These are phyloP conservation scores for Zalerion maritima DNA, from an alignment of 495 filamentous ascomycete genomes.

Conservation along the genomic window DNA sequence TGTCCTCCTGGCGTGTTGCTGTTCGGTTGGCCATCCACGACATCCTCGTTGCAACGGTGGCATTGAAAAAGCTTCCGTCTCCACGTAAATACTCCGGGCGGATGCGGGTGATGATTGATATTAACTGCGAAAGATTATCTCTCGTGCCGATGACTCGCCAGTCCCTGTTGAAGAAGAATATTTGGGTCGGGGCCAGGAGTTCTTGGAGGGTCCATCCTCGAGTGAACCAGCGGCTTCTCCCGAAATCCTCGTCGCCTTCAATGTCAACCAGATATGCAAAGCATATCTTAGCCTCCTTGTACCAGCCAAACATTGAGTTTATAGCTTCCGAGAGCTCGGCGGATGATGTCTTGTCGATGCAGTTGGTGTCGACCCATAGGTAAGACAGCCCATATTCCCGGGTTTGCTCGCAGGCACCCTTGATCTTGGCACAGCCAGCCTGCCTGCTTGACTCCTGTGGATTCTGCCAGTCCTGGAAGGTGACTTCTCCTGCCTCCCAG, in stretches of 20 bases:
- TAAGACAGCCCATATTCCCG: slow-evolving; percentile 10
- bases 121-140: slow-evolving; percentile 1
- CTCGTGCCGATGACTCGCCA: slow-evolving; percentile 19
- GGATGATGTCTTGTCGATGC: slow-evolving; percentile 28
- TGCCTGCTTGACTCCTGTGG: slow-evolving; percentile 5
- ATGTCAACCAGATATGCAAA: slow-evolving; percentile 27
- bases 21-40: slow-evolving; percentile 19
- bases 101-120: slow-evolving; percentile 17
- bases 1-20: slow-evolving; percentile 17
- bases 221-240: slow-evolving; percentile 25
- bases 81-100: slow-evolving; percentile 7
- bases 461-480: slow-evolving; percentile 19
- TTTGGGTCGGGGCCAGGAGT: slow-evolving; percentile 22
- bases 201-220: slow-evolving; percentile 33
- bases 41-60: slow-evolving; percentile 20
- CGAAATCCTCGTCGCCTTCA: slow-evolving; percentile 7
- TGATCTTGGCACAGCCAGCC: slow-evolving; percentile 14
- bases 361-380: slow-evolving; percentile 25
- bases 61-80: slow-evolving; percentile 1
- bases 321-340: slow-evolving; percentile 28
- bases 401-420: slow-evolving; percentile 10
- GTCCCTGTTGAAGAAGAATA: slow-evolving; percentile 16
- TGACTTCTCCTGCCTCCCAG: slow-evolving; percentile 28
- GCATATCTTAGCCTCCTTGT: slow-evolving; percentile 15
- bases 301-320: slow-evolving; percentile 28